Evolutionary conservation across 2,329 filamentous ascomycete genomes (phyloP).

Genomic region (Bipolaris cookei): DNA sequence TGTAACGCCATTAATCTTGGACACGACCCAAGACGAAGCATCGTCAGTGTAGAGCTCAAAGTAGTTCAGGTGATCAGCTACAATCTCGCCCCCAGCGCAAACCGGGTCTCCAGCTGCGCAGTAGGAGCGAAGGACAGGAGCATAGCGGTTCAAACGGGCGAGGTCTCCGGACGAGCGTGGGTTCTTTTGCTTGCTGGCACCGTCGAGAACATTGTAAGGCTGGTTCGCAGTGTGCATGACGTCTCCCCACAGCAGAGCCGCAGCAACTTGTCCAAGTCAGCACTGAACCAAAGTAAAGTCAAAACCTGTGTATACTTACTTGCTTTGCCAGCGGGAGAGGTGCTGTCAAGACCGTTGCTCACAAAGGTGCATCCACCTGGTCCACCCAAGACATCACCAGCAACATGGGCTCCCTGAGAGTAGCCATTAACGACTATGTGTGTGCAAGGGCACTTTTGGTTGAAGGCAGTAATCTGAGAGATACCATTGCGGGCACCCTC

Average conservation of each 20-base stretch:
- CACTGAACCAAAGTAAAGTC: neutral
- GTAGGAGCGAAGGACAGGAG: conserved; percentile 65
- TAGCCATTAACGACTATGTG: conserved; percentile 66
- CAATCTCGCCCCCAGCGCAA: conserved; percentile 66
- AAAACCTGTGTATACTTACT: conserved; percentile 17
- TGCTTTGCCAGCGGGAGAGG: conserved; percentile 27
- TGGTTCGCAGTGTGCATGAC: conserved; percentile 31
- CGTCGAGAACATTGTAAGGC: conserved; percentile 32
- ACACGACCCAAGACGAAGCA: conserved; percentile 28
- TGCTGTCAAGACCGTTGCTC: conserved; percentile 24
- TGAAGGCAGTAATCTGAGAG: conserved; percentile 59
- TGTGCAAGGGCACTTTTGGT: conserved; percentile 60
- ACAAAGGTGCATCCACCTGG: conserved; percentile 28
- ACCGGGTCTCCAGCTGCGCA: conserved; percentile 67
- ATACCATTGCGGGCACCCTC: conserved; percentile 29
- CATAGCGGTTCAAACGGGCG: conserved; percentile 35
- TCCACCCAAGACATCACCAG: conserved; percentile 64
- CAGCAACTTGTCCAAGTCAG: conserved; percentile 12
- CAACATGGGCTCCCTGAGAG: conserved; percentile 65
- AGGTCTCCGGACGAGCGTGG: conserved; percentile 21
- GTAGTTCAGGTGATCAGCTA: conserved; percentile 65
- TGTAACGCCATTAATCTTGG: conserved; percentile 20
- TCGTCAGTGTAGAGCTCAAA: conserved; percentile 45
- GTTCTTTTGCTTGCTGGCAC: conserved; percentile 20
- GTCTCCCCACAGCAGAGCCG: conserved; percentile 33